Percentiles rank a stretch among this genome's conserved stretches.
phyloP scores from a whole-genome alignment of 1,139 yeast species.

The Suhomyces maxii region DNA sequence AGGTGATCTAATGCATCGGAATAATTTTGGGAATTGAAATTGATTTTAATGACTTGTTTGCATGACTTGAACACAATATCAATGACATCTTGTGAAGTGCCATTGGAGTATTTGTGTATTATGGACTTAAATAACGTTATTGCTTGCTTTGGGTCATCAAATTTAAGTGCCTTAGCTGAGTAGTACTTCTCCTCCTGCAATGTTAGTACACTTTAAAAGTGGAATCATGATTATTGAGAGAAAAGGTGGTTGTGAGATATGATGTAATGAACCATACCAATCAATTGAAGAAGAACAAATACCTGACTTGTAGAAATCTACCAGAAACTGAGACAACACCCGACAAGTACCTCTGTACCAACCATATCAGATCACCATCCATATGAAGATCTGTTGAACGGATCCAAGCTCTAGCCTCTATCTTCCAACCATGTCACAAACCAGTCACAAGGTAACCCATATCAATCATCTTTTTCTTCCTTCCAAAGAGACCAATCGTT shows the following conservation, averaged over 20 bases:
- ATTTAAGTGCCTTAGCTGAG: constrained; percentile 61
- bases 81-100: constrained; percentile 16
- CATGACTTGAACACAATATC: constrained; percentile 59
- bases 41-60: constrained; percentile 66
- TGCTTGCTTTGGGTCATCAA: constrained; percentile 46
- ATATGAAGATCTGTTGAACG: too few species aligned
- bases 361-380: background rate
- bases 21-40: constrained; percentile 34
- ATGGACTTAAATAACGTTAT: constrained; percentile 14
- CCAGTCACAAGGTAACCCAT: too few species aligned
- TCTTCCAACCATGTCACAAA: too few species aligned
- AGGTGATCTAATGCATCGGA: constrained; percentile 36
- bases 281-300: too few species aligned
- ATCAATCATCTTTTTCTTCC: too few species aligned
- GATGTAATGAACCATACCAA: too few species aligned
- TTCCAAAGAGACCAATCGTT: too few species aligned
- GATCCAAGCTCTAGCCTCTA: too few species aligned
- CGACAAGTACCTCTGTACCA: background rate
- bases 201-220: constrained; percentile 19
- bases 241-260: too few species aligned
- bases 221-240: background rate
- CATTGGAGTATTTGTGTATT: constrained; percentile 1
- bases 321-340: too few species aligned
- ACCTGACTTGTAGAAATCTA: too few species aligned
- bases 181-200: constrained; percentile 56